Conservation (phyloP, 2,329 filamentous ascomycete genomes). For the Alternaria postmessia region DNA sequence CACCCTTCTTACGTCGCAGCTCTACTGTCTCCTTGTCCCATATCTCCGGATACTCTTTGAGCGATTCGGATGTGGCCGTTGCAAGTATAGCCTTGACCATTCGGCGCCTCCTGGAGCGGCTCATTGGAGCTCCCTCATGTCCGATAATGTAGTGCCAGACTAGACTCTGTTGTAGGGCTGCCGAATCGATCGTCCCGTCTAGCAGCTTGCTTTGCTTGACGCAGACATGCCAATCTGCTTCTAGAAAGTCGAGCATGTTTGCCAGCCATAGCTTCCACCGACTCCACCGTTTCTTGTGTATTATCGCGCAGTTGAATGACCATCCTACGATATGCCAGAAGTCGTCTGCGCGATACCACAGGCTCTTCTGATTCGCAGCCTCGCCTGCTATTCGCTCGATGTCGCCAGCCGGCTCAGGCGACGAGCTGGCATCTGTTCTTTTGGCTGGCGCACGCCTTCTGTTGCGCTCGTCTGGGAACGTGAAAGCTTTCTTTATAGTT, state of each 20-base stretch:
- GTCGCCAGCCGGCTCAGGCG: constrained; percentile 47
- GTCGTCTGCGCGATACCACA: constrained; percentile 81
- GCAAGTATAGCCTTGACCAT: constrained; percentile 74
- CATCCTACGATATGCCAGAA: constrained; percentile 92
- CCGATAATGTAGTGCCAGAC: constrained; percentile 65
- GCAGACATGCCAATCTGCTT: constrained; percentile 72
- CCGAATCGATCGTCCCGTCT: constrained; percentile 23
- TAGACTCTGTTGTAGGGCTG: constrained; percentile 62
- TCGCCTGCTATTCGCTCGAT: constrained; percentile 54
- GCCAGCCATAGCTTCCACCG: constrained; percentile 83
- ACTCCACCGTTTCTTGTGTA: constrained; percentile 77
- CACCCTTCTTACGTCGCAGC: constrained; percentile 56
- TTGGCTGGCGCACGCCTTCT: constrained; percentile 31
- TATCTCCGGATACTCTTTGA: constrained; percentile 68
- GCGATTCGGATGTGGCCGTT: constrained; percentile 63
- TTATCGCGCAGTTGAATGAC: constrained; percentile 88
- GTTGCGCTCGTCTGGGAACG: constrained; percentile 59
- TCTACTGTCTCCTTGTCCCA: constrained; percentile 71
- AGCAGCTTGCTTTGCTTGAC: constrained; percentile 39
- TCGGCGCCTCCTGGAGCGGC: constrained; percentile 55
- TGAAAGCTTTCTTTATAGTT: constrained; percentile 75
- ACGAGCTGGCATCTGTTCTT: constrained; percentile 33
- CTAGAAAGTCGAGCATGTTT: constrained; percentile 79
- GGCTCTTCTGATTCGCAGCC: constrained; percentile 67
- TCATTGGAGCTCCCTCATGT: constrained; percentile 43